A percentile compares a stretch with the other conserved stretches of the same genome.
Evolutionary conservation across 768 basidiomycete species (phyloP).

Genomic region (Kondoa subrosea): DNA sequence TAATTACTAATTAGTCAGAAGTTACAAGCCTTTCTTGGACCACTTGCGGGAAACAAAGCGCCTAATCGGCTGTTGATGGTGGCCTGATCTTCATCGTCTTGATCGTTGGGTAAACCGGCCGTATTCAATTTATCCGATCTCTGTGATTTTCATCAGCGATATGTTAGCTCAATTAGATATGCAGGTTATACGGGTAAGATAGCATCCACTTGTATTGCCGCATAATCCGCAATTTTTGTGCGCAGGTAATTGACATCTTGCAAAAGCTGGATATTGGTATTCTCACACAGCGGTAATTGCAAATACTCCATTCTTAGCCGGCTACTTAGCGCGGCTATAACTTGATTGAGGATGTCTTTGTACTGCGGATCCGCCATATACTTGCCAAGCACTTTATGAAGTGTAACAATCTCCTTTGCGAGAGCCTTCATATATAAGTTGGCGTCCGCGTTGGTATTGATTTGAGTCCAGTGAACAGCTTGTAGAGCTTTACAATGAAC

Average conservation of each 20-base stretch:
- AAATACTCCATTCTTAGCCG: slow-evolving; percentile 75
- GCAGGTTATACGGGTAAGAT: no score
- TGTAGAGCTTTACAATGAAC: slow-evolving; percentile 60
- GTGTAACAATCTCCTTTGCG: slow-evolving; percentile 81
- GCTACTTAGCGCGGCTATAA: slow-evolving; percentile 81
- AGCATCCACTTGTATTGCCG: no score
- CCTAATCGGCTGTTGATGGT: no score
- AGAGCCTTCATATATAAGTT: slow-evolving; percentile 86
- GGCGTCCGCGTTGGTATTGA: slow-evolving; percentile 35
- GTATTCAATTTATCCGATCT: no score
- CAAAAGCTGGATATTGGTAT: no score
- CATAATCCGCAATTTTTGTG: background rate
- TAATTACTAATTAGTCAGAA: no score
- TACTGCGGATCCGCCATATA: slow-evolving; percentile 64
- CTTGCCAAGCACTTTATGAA: slow-evolving; percentile 87
- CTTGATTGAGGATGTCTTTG: slow-evolving; percentile 87
- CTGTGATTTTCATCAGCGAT: no score
- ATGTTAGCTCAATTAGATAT: no score
- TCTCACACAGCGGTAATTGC: slow-evolving; percentile 69
- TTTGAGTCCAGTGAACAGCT: slow-evolving; percentile 62
- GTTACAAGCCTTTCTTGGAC: no score
- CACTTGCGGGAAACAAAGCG: no score
- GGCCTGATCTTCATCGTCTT: no score
- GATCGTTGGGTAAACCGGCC: no score
- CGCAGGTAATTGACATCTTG: slow-evolving; percentile 21